These are phyloP conservation scores for Nakaseomyces bracarensis DNA, from an alignment of 1,139 yeast genomes.

Conservation along the genomic window DNA sequence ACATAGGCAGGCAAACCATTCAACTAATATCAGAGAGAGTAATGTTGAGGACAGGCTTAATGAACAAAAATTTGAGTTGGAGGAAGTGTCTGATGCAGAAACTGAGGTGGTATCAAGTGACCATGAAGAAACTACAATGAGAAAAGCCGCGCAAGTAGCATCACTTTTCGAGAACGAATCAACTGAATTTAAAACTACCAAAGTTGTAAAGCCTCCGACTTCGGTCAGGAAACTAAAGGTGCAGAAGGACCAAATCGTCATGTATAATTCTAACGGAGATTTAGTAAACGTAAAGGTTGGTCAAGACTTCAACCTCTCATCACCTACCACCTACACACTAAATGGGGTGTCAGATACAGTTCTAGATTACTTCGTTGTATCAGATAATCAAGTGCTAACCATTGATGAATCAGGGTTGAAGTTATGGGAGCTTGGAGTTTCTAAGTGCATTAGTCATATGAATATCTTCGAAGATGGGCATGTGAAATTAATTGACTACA, in stretches of 20 bases:
- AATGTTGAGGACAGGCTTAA: neutral
- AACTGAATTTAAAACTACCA: neutral
- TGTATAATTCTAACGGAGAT: neutral
- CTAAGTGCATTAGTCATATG: conserved; percentile 2
- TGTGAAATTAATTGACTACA: conserved; percentile 6
- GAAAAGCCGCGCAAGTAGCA: neutral
- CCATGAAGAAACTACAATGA: neutral
- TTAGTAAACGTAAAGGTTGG: neutral
- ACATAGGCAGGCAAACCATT: neutral
- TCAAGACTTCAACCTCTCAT: neutral
- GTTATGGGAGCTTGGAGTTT: conserved; percentile 4
- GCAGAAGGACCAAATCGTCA: neutral
- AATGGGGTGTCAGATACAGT: neutral
- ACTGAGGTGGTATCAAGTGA: neutral
- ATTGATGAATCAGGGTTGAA: conserved; percentile 3
- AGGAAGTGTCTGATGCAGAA: conserved; percentile 4
- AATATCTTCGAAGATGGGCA: conserved; percentile 5
- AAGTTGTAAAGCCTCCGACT: neutral
- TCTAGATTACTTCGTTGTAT: neutral
- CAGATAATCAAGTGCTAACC: neutral
- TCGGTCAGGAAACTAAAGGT: neutral
- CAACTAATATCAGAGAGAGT: neutral
- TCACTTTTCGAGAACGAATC: neutral
- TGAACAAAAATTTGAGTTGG: conserved; percentile 1
- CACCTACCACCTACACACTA: neutral